A percentile compares a stretch with the other conserved stretches of the same genome.
Conservation (phyloP, 169 alveolate species). For the Cryptosporidium ubiquitum region DNA sequence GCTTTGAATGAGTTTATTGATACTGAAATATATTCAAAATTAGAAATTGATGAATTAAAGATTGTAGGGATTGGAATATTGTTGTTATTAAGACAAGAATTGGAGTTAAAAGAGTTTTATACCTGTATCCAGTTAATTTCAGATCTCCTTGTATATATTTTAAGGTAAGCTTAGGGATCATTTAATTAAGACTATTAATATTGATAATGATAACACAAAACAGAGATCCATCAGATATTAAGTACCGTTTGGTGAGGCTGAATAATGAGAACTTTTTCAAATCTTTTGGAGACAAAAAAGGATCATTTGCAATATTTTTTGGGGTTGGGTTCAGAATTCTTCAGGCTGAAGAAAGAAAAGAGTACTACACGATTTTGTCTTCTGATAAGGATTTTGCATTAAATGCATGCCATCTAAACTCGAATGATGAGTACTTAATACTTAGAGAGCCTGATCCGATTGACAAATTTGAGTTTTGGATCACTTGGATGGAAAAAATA, state of each 20-base stretch:
- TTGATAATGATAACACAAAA: neutral
- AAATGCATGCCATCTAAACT: neutral
- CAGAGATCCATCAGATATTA: constrained; percentile 69
- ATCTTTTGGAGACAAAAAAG: constrained; percentile 44
- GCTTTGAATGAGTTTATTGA: neutral
- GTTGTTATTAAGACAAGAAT: neutral
- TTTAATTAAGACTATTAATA: neutral
- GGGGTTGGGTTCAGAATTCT: constrained; percentile 54
- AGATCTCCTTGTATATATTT: constrained; percentile 9
- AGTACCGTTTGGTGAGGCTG: constrained; percentile 61
- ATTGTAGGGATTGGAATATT: constrained; percentile 6
- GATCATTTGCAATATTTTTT: constrained; percentile 37
- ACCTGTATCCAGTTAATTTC: neutral
- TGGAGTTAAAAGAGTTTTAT: constrained; percentile 7
- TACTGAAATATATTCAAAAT: neutral
- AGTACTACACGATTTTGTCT: constrained; percentile 31
- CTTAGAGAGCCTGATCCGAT: constrained; percentile 70
- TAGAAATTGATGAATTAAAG: neutral
- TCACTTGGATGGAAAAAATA: constrained; percentile 27
- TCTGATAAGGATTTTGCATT: constrained; percentile 21
- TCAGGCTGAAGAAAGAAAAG: constrained; percentile 6
- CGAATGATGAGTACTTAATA: neutral
- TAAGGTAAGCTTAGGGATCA: constrained; percentile 27
- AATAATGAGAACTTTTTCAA: constrained; percentile 39
- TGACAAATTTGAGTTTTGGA: constrained; percentile 44